Conservation (phyloP, 1,284 basidiomycete species). For the Psilocybe mexicana region DNA sequence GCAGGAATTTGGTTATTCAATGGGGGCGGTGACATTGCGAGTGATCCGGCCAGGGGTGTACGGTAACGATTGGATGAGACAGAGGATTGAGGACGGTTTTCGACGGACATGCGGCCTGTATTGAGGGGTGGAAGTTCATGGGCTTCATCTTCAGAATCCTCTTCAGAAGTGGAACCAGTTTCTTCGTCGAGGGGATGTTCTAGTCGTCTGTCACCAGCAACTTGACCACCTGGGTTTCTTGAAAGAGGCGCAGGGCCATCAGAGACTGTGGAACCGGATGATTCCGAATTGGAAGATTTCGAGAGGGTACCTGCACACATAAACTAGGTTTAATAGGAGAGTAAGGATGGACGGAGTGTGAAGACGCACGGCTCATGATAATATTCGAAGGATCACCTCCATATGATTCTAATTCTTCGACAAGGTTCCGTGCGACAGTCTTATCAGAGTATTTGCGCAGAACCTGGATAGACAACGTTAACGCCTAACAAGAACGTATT, state of each 20-base stretch:
- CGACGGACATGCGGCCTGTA: conserved; percentile 32
- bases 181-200: conserved; percentile 17
- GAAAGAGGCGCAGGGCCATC: conserved; percentile 36
- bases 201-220: not conserved
- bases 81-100: conserved; percentile 68
- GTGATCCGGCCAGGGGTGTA: conserved; percentile 69
- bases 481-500: not conserved
- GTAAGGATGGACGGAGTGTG: not conserved
- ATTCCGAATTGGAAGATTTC: conserved; percentile 54
- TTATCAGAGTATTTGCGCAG: conserved; percentile 83
- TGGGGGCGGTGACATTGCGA: conserved; percentile 57
- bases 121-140: conserved; percentile 42
- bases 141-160: conserved; percentile 46
- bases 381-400: conserved; percentile 69
- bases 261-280: conserved; percentile 60
- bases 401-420: conserved; percentile 84
- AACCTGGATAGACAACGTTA: conserved; percentile 47
- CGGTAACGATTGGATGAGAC: conserved; percentile 73
- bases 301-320: conserved; percentile 43
- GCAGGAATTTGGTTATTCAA: conserved; percentile 35
- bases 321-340: conserved; percentile 6
- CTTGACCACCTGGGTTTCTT: not conserved
- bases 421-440: conserved; percentile 73
- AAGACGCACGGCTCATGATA: conserved; percentile 64
- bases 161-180: conserved; percentile 29